Conservation (phyloP, 2,329 filamentous ascomycete genomes). For the Neurospora crassa region DNA sequence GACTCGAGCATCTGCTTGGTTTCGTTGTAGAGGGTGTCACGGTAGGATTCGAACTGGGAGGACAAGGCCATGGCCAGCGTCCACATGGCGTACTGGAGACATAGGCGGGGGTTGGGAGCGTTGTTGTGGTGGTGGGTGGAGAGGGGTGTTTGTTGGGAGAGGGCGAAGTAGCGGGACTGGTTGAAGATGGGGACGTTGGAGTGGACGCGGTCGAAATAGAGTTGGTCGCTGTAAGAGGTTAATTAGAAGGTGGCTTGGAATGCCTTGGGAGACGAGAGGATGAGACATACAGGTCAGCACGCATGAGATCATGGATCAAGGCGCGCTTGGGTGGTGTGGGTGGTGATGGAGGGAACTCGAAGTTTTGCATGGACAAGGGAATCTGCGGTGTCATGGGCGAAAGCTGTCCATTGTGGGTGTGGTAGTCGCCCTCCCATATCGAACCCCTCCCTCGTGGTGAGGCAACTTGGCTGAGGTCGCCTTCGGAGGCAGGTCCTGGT, state of each 20-base stretch:
- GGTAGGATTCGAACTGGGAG: constrained; percentile 20
- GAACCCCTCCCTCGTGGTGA: constrained; percentile 9
- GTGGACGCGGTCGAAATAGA: constrained; percentile 23
- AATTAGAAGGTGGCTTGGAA: not conserved
- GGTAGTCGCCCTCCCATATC: constrained; percentile 13
- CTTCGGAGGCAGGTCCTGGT: constrained; percentile 4
- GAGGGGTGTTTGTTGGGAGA: constrained; percentile 9
- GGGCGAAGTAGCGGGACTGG: constrained; percentile 17
- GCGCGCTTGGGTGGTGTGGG: constrained; percentile 7
- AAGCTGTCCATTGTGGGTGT: constrained; percentile 4
- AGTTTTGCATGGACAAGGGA: constrained; percentile 7
- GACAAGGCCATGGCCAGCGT: constrained; percentile 21
- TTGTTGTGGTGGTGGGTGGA: not conserved
- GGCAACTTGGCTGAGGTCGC: constrained; percentile 4
- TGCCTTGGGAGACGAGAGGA: too few relatives aligned
- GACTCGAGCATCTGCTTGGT: constrained; percentile 18
- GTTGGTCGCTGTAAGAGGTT: constrained; percentile 14
- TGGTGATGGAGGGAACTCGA: constrained; percentile 15
- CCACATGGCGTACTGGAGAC: constrained; percentile 25
- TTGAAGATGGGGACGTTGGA: constrained; percentile 21
- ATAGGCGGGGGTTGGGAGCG: constrained; percentile 12
- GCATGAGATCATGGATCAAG: constrained; percentile 17
- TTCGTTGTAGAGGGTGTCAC: constrained; percentile 17
- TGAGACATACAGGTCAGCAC: constrained; percentile 13
- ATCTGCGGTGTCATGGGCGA: constrained; percentile 12